Base-by-base conservation (phyloP, 2,329 filamentous ascomycete species). In the Aspergillus neoniger region DNA sequence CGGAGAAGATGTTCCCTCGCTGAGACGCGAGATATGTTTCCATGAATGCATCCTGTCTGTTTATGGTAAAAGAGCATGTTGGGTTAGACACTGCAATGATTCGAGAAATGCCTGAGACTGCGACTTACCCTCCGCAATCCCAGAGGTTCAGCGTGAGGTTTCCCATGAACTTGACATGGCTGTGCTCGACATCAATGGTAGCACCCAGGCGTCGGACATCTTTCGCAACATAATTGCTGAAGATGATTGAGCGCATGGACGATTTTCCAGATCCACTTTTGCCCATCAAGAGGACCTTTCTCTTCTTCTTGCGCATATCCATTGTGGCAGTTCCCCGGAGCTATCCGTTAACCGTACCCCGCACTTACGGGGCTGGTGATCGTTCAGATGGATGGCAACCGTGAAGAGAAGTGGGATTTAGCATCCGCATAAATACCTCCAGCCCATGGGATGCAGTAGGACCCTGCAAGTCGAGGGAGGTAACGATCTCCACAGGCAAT, bases 191-290 rank as follows among this genome's bases (percentile, higher is more conserved):
- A 75, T 99, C 95, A 74, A 99, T 98, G 12, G 95, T 99, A 1
- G 95, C 95, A 67, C 95, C 95, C 58, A 99, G 82, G 60, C 95
- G 84, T 41, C 95, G 86, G 6, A 96, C 96, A 77, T 99, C 95
- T 74, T 96, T 92, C 59, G 95, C 95, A 66, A 98, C 93, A 76
- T 97, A 98, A 79, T 98, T 98, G 82, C 91, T 96, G 80, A 99
- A 99, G 76, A 99, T 97, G 73, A 99, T 98, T 72, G 91, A 95
- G 65, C 95, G 87, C 95, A 99, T 99, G 59, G 92, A 97, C 44
- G 93, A 97, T 80, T 99, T 99, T 58, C 95, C 95, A 0, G 94
- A 96, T 57, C 95, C 95, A 64, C 91, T 96, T 82, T 97, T 97
- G 69, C 95, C 95, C 95, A 93, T 93, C 63, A 93, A 81, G 53